Evolutionary conservation across 768 basidiomycete genomes (phyloP).

Genomic region (Steccherinum ochraceum): DNA sequence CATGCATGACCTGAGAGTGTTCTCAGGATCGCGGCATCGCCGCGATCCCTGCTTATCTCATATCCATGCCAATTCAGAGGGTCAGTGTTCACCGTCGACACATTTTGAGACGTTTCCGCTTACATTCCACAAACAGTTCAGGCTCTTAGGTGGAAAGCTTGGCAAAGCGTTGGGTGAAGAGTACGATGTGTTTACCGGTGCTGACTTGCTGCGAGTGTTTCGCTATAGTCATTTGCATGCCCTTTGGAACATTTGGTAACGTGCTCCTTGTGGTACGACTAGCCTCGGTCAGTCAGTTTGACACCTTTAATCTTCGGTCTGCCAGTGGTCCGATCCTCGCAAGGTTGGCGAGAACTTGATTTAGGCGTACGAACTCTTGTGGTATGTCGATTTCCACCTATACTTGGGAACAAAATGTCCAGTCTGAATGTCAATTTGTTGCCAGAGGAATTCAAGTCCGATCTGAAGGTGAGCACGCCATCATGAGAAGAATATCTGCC

Average conservation of each 20-base stretch:
- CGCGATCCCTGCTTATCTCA: slow-evolving; percentile 80
- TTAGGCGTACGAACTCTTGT: slow-evolving; percentile 89
- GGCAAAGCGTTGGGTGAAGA: slow-evolving; percentile 82
- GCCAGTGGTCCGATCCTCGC: too few species aligned
- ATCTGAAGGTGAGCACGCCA: slow-evolving; percentile 74
- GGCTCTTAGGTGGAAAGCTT: slow-evolving; percentile 92
- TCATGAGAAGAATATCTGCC: too few species aligned
- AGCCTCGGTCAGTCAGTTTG: too few species aligned
- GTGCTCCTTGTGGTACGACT: too few species aligned
- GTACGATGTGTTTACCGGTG: slow-evolving; percentile 85
- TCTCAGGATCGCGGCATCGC: slow-evolving; percentile 69
- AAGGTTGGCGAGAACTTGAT: slow-evolving; percentile 78
- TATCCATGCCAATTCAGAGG: slow-evolving; percentile 67
- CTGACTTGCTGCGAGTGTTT: slow-evolving; percentile 76
- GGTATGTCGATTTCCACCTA: too few species aligned
- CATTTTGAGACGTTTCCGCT: background rate
- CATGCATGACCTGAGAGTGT: slow-evolving; percentile 52
- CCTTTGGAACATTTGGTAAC: too few species aligned
- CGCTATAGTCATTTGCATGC: too few species aligned
- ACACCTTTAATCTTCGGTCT: too few species aligned
- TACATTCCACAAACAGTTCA: slow-evolving; percentile 54
- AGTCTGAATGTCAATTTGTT: too few species aligned
- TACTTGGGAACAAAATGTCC: too few species aligned
- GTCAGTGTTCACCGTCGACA: slow-evolving; percentile 11
- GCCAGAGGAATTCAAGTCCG: slow-evolving; percentile 87